These are phyloP conservation scores for Cyberlindnera maritima DNA, from an alignment of 805 yeast species.

Conservation along the genomic window DNA sequence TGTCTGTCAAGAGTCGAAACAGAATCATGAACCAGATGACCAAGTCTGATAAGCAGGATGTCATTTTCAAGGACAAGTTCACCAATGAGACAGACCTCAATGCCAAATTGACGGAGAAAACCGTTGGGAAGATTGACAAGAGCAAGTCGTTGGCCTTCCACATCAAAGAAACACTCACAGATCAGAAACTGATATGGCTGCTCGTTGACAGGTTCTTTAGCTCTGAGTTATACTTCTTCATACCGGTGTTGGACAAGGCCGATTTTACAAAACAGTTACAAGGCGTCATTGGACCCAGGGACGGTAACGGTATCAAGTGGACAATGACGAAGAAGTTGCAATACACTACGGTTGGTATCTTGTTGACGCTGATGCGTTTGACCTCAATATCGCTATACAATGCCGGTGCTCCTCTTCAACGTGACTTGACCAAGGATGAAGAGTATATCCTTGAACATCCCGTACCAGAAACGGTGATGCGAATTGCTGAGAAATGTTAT, in stretches of 20 bases:
- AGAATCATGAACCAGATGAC: not conserved
- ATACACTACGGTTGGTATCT: slow-evolving; percentile 19
- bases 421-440: slow-evolving; percentile 9
- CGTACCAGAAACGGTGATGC: slow-evolving; percentile 10
- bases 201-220: slow-evolving; percentile 25
- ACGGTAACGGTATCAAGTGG: slow-evolving; percentile 1
- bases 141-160: slow-evolving; percentile 1
- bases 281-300: slow-evolving; percentile 20
- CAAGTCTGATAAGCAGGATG: not conserved
- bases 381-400: slow-evolving; percentile 22
- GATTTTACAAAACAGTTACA: slow-evolving; percentile 17
- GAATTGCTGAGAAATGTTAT: slow-evolving; percentile 14
- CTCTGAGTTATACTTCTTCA: slow-evolving; percentile 20
- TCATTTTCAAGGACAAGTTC: slow-evolving; percentile 6
- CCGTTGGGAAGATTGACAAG: not conserved
- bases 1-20: slow-evolving; percentile 9
- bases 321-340: slow-evolving; percentile 20
- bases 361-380: slow-evolving; percentile 25
- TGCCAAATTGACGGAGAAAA: slow-evolving; percentile 5
- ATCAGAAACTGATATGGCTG: slow-evolving; percentile 24
- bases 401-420: slow-evolving; percentile 15
- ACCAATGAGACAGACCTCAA: slow-evolving; percentile 7
- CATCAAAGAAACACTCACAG: slow-evolving; percentile 11
- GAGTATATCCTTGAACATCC: slow-evolving; percentile 22
- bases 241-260: slow-evolving; percentile 21